phyloP scores from a whole-genome alignment of 2,329 filamentous ascomycete genomes.

The Claviceps quebecensis region DNA sequence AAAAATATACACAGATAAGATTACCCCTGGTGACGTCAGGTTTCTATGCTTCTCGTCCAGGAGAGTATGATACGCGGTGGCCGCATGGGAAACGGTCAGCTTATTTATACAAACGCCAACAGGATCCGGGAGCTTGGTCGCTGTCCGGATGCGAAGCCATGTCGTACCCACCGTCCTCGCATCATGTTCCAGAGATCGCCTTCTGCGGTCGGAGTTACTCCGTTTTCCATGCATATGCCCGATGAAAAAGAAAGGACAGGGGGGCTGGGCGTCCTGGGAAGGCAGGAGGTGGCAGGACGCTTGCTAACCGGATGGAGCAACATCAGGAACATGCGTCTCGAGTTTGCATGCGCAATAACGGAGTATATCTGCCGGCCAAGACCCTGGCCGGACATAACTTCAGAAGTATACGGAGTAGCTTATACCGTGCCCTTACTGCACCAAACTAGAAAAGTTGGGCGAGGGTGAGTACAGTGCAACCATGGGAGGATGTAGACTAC shows the following conservation, averaged over 20 bases:
- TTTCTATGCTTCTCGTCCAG: neutral
- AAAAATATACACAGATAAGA: neutral
- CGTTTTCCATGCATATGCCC: neutral
- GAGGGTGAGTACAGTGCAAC: neutral
- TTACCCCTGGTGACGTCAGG: neutral
- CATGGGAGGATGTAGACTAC: neutral
- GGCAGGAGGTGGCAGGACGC: neutral
- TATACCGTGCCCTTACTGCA: neutral
- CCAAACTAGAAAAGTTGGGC: neutral
- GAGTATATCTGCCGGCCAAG: neutral
- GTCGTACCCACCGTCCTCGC: neutral
- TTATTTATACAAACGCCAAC: conserved; percentile 1
- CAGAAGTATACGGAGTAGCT: too few relatives aligned
- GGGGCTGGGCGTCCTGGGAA: neutral
- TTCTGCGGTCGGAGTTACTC: neutral
- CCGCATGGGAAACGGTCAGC: neutral
- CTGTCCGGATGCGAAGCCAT: neutral
- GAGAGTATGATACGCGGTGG: neutral
- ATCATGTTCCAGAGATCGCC: neutral
- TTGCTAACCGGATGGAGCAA: neutral
- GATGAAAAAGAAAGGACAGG: neutral
- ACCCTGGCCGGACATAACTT: neutral
- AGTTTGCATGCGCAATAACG: neutral
- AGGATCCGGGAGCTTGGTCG: neutral
- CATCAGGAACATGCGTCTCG: neutral